Conservation (phyloP, 2,329 filamentous ascomycete species). For the Leptographium wingfieldii region DNA sequence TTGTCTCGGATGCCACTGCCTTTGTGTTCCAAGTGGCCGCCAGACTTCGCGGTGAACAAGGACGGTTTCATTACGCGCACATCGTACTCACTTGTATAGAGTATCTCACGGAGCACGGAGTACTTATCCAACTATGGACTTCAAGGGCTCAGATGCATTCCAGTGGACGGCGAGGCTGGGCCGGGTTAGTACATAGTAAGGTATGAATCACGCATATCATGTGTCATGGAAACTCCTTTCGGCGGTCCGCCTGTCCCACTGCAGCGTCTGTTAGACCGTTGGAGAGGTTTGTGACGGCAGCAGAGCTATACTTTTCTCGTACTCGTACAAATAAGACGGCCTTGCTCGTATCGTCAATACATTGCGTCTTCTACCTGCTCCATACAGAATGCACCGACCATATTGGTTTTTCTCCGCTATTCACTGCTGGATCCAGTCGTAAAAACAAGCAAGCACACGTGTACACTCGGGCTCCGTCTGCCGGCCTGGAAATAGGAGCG, state of each 20-base stretch:
- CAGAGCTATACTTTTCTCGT: no score
- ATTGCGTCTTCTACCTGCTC: no score
- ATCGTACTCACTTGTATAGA: background rate
- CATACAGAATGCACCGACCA: no score
- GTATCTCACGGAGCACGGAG: no score
- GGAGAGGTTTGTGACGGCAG: no score
- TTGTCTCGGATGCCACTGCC: no score
- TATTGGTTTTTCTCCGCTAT: no score
- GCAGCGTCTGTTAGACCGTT: no score
- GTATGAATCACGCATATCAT: background rate
- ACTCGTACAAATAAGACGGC: no score
- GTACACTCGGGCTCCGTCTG: background rate
- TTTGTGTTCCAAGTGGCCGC: background rate
- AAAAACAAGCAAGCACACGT: background rate
- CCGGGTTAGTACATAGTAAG: no score
- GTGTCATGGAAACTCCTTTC: background rate
- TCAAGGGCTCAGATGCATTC: background rate
- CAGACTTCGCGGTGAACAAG: background rate
- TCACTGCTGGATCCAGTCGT: background rate
- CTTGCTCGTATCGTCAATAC: no score
- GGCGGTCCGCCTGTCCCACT: no score
- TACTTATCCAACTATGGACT: background rate
- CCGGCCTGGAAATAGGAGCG: background rate
- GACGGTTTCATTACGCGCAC: background rate
- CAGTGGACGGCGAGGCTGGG: background rate